Conservation (phyloP, 345 rosid genomes). For the Eucalyptus regnans region DNA sequence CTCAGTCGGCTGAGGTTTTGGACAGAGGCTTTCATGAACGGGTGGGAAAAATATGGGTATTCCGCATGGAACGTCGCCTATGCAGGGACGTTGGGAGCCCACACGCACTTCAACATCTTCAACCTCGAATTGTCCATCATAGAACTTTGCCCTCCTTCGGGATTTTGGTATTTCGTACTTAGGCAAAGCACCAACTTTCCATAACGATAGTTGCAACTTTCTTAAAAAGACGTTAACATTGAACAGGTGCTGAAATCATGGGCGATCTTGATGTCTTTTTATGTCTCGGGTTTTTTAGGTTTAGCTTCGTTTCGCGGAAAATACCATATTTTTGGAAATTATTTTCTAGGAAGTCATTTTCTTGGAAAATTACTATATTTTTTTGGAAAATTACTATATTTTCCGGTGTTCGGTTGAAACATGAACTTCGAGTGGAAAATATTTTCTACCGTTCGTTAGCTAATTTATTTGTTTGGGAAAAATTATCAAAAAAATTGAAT, state of each 20-base stretch:
- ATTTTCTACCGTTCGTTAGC: too few relatives aligned
- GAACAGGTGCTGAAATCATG: not conserved
- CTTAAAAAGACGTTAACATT: accelerated
- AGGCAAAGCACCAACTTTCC: not conserved
- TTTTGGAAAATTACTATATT: too few relatives aligned
- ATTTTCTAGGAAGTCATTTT: too few relatives aligned
- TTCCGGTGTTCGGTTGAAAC: too few relatives aligned
- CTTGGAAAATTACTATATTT: too few relatives aligned
- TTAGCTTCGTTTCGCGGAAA: not conserved
- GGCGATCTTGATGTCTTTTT: not conserved
- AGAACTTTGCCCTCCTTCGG: not conserved
- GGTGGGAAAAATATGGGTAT: not conserved
- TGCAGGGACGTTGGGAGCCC: not conserved
- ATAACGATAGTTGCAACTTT: not conserved
- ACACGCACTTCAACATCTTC: not conserved
- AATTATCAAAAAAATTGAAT: too few relatives aligned
- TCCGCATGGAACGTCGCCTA: not conserved
- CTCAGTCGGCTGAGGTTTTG: not conserved
- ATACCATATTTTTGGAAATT: too few relatives aligned
- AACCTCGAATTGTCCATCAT: not conserved
- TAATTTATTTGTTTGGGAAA: too few relatives aligned
- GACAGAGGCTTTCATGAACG: not conserved
- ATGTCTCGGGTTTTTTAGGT: not conserved
- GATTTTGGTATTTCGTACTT: not conserved
- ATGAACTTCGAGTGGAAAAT: too few relatives aligned